These are phyloP conservation scores for Stemphylium vesicarium DNA, from an alignment of 2,329 filamentous ascomycete species.

Conservation along the genomic window DNA sequence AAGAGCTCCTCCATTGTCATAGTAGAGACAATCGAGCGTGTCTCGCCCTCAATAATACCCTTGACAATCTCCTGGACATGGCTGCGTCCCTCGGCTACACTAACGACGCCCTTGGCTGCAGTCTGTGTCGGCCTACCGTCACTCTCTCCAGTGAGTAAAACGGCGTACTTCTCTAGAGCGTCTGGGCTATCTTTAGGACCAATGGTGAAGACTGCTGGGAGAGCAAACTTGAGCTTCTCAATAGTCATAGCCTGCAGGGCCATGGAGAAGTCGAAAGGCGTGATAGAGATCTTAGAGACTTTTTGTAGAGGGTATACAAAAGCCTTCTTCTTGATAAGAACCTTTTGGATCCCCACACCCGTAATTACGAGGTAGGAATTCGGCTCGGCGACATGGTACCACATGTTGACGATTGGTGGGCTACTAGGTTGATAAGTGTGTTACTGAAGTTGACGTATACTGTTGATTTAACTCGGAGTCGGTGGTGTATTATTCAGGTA, in stretches of 20 bases:
- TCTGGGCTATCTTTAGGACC: conserved; percentile 76
- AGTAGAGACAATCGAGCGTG: conserved; percentile 78
- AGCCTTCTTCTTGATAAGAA: conserved; percentile 77
- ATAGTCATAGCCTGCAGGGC: conserved; percentile 86
- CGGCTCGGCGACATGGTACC: conserved; percentile 73
- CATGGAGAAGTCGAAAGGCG: conserved; percentile 82
- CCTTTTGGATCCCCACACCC: conserved; percentile 74
- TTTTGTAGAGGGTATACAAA: conserved; percentile 50
- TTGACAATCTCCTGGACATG: conserved; percentile 87
- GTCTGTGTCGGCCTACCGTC: conserved; percentile 52
- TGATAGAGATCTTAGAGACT: conserved; percentile 61
- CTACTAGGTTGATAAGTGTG: no score
- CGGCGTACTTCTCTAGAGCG: conserved; percentile 80
- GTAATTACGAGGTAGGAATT: conserved; percentile 89
- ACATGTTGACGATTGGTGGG: conserved; percentile 34
- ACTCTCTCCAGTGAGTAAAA: conserved; percentile 72
- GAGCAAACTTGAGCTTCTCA: conserved; percentile 82
- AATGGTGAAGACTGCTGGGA: conserved; percentile 86
- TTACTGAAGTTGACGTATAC: neutral
- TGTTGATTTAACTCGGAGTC: neutral
- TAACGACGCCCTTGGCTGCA: conserved; percentile 45
- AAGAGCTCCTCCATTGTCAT: conserved; percentile 97
- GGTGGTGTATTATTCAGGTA: neutral
- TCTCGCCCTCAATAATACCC: conserved; percentile 89
- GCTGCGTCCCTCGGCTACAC: conserved; percentile 57